A percentile compares a stretch with the other conserved stretches of the same genome.
phyloP scores from a whole-genome alignment of 495 filamentous ascomycete genomes.

The Lichina pygmaea region DNA sequence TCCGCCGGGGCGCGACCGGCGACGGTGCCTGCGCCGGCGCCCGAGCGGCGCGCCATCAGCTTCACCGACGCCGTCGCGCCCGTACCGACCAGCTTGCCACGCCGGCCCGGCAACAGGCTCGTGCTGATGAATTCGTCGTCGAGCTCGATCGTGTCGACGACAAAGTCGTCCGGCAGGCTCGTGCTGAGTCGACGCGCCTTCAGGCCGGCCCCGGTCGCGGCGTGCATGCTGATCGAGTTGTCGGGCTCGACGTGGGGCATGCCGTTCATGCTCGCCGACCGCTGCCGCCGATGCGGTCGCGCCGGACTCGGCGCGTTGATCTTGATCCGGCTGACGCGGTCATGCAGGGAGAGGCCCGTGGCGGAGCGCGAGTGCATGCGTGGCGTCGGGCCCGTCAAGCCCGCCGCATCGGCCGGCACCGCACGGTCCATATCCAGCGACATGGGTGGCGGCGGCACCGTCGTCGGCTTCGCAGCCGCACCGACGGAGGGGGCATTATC shows the following conservation, averaged over 20 bases:
- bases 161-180: constrained; percentile 34
- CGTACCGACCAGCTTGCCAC: constrained; percentile 38
- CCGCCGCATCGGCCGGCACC: too few species aligned
- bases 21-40: constrained; percentile 23
- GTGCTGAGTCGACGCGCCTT: constrained; percentile 36
- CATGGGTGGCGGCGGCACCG: constrained; percentile 11
- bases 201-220: constrained; percentile 32
- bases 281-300: constrained; percentile 6
- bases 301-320: constrained; percentile 2
- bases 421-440: constrained; percentile 4
- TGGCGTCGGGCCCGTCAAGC: too few species aligned
- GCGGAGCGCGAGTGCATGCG: not conserved
- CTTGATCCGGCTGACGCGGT: constrained; percentile 10
- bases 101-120: constrained; percentile 27
- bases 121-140: constrained; percentile 29
- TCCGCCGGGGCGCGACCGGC: constrained; percentile 20
- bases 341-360: constrained; percentile 7
- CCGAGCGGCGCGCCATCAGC: constrained; percentile 27
- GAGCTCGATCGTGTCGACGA: constrained; percentile 32
- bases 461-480: not conserved
- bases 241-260: constrained; percentile 12
- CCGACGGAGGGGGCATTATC: not conserved
- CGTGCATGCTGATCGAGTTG: constrained; percentile 16
- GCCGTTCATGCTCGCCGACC: constrained; percentile 2
- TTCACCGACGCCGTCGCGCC: constrained; percentile 49